These are phyloP conservation scores for Kwoniella shivajii DNA, from an alignment of 1,284 basidiomycete genomes.

Conservation along the genomic window DNA sequence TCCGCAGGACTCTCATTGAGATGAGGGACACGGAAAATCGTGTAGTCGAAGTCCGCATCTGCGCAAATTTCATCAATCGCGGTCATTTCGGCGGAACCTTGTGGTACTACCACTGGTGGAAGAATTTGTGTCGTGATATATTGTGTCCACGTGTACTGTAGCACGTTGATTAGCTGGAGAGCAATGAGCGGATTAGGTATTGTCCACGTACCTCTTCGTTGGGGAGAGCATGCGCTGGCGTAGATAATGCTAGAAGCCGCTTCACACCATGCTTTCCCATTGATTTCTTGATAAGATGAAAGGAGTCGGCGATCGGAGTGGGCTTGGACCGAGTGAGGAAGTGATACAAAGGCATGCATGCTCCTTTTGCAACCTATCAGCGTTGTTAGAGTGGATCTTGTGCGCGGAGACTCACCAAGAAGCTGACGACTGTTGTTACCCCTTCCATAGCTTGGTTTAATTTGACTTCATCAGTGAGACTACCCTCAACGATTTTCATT, in stretches of 20 bases:
- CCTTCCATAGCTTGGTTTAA: slow-evolving; percentile 7
- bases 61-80: slow-evolving; percentile 4
- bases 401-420: slow-evolving; percentile 3
- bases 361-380: not conserved
- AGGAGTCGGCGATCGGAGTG: slow-evolving; percentile 8
- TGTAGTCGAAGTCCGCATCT: slow-evolving; percentile 8
- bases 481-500: slow-evolving; percentile 4
- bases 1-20: not conserved
- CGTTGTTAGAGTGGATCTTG: not conserved
- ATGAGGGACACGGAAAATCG: slow-evolving; percentile 12
- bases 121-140: slow-evolving; percentile 8
- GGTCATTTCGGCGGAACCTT: slow-evolving; percentile 11
- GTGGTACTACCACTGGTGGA: slow-evolving; percentile 3
- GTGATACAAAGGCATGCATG: slow-evolving; percentile 3
- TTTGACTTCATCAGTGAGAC: slow-evolving; percentile 1
- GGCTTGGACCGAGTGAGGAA: slow-evolving; percentile 1
- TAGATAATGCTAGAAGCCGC: slow-evolving; percentile 3
- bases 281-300: slow-evolving; percentile 5
- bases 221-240: slow-evolving; percentile 4
- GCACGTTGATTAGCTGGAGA: not conserved
- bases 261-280: slow-evolving; percentile 11
- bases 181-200: not conserved
- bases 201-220: slow-evolving; percentile 2
- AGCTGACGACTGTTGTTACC: slow-evolving; percentile 4
- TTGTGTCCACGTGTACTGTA: slow-evolving; percentile 9